Evolutionary conservation across 2,329 filamentous ascomycete species (phyloP), one percentile per base, ranked within the genome.

Genomic region (Penicillium crustosum): DNA sequence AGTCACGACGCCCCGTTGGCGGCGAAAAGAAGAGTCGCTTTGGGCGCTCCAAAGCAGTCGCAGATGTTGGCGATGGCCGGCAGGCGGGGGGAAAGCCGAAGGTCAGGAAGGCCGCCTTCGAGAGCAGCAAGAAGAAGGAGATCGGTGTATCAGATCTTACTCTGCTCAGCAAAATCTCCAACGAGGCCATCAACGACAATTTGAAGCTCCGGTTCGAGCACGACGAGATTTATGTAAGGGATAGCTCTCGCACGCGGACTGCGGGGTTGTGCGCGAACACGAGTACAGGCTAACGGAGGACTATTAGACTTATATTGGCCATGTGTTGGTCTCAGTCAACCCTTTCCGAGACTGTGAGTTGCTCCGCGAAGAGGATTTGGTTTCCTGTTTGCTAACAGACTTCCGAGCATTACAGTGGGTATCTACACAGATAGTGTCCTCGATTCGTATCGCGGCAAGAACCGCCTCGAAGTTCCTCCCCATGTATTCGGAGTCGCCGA

Each of bases 121-220:
- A 99, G 76, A 91, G 87, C 60, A 90, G 88, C 65, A 97, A 97
- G 84, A 99, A 97, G 87, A 97, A 96, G 85, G 93, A 99, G 78
- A 94, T 99, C 68, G 94, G 94, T 66, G 94, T 99, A 54, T 97
- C 94, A 55, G 94, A 99, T 82, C 84, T 99, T 74, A 99, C 94
- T 4, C 82, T 99, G 70, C 89, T 99, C 73, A 97, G 93, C 82
- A 97, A 97, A 78, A 95, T 99, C 65, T 96, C 93, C 66, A 97
- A 99, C 77, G 94, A 99, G 77, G 93, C 93, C 61, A 99, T 99
- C 82, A 99, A 99, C 80, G 94, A 97, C 57, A 99, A 99, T 76
- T 76, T 99, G 76, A 96, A 97, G 83, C 95, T 97, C 81, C 88
- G 94, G 61, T 99, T 99, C 77, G 91, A 97, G 74, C 93, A 93